These are phyloP conservation scores for Linderniella brevidens DNA, from an alignment of 257 asterid genomes.

Conservation along the genomic window DNA sequence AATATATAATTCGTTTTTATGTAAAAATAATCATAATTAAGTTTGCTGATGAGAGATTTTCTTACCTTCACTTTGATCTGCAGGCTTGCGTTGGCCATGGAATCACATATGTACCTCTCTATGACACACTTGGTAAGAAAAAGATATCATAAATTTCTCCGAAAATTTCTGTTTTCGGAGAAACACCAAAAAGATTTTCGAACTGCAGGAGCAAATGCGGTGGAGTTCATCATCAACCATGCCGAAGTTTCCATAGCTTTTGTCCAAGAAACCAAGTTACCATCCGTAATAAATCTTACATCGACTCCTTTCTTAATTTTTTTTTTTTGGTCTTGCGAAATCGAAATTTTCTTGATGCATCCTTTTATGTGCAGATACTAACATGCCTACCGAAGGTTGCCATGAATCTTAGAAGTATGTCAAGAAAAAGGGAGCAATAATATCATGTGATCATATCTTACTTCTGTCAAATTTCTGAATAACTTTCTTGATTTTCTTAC, in stretches of 20 bases:
- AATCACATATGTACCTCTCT: conserved; percentile 67
- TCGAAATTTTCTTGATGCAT: not conserved
- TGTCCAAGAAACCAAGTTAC: conserved; percentile 65
- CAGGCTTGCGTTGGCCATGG: conserved; percentile 88
- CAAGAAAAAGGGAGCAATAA: conserved; percentile 1
- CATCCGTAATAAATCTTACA: conserved; percentile 19
- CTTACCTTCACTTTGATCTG: conserved; percentile 4
- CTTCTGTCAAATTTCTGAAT: not conserved
- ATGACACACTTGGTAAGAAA: conserved; percentile 65
- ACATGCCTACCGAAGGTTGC: conserved; percentile 51
- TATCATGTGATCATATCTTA: not conserved
- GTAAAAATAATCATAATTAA: too few species aligned
- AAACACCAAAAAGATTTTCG: not conserved
- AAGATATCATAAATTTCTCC: not conserved
- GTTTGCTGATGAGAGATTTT: too few species aligned
- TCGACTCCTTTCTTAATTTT: conserved; percentile 6
- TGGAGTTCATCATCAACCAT: conserved; percentile 83
- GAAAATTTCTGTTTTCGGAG: not conserved
- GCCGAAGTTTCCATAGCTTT: conserved; percentile 76
- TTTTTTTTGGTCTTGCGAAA: not conserved
- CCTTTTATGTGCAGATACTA: conserved; percentile 40
- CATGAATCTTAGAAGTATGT: conserved; percentile 59
- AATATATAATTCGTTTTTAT: not conserved
- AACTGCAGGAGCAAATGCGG: conserved; percentile 71
- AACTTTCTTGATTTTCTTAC: not conserved